Conservation (phyloP, 1,284 basidiomycete genomes). For the Leccinum griseonigrum region DNA sequence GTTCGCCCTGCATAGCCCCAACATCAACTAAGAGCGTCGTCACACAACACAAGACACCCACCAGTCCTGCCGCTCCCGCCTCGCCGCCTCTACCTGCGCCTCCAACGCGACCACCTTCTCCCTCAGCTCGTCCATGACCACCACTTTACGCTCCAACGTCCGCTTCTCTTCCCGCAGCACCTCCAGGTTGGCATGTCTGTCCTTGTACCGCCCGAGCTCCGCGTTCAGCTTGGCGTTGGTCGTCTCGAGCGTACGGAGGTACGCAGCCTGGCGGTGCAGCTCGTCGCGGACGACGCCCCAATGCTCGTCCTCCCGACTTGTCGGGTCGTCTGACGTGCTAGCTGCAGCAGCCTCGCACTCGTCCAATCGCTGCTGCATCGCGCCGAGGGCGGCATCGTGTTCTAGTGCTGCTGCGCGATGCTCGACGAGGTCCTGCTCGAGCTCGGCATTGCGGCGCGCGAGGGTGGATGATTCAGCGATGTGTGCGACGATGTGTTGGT, state of each 20-base stretch:
- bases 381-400: slow-evolving; percentile 39
- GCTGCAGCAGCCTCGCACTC: slow-evolving; percentile 33
- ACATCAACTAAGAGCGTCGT: not conserved
- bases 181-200: slow-evolving; percentile 58
- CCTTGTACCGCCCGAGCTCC: slow-evolving; percentile 54
- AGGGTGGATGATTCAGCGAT: slow-evolving; percentile 48
- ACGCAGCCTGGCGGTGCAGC: slow-evolving; percentile 57
- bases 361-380: slow-evolving; percentile 49
- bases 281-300: slow-evolving; percentile 61
- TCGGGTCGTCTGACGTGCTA: slow-evolving; percentile 9
- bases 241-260: slow-evolving; percentile 60
- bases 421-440: slow-evolving; percentile 46
- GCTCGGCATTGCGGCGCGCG: slow-evolving; percentile 39
- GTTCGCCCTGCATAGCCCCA: slow-evolving; percentile 36
- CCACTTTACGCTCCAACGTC: slow-evolving; percentile 56
- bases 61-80: slow-evolving; percentile 56
- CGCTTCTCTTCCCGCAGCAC: slow-evolving; percentile 75
- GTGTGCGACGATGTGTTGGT: slow-evolving; percentile 46
- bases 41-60: slow-evolving; percentile 24
- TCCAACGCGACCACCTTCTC: slow-evolving; percentile 57
- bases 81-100: slow-evolving; percentile 57
- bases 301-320: slow-evolving; percentile 43
- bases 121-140: slow-evolving; percentile 53
- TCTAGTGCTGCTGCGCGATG: slow-evolving; percentile 41
- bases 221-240: slow-evolving; percentile 55